A percentile compares a stretch with the other conserved stretches of the same genome.
These are phyloP conservation scores for Exserohilum rostratum DNA, from an alignment of 2,329 filamentous ascomycete genomes.

Conservation along the genomic window DNA sequence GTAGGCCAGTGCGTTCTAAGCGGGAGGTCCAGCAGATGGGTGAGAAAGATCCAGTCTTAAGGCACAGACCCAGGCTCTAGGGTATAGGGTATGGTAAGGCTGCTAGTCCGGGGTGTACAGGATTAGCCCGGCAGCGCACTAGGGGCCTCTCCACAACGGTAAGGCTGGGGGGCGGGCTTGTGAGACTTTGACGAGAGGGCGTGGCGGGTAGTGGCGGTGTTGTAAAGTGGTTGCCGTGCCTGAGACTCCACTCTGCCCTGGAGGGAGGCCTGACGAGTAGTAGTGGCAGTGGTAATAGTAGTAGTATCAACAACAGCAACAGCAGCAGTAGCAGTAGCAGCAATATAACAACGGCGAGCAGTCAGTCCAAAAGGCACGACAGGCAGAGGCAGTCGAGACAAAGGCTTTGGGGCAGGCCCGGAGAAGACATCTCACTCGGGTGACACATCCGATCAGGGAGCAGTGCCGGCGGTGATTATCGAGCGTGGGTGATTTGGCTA, in stretches of 20 bases:
- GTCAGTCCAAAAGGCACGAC: background rate
- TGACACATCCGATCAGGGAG: slow-evolving; percentile 22
- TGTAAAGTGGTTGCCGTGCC: slow-evolving; percentile 41
- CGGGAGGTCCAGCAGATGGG: slow-evolving; percentile 31
- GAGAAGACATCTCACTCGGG: slow-evolving; percentile 31
- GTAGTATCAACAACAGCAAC: too few relatives aligned
- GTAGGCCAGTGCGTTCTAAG: slow-evolving; percentile 39
- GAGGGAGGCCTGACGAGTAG: slow-evolving; percentile 34
- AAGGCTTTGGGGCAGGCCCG: slow-evolving; percentile 30
- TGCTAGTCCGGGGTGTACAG: slow-evolving; percentile 40
- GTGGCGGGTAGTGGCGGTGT: slow-evolving; percentile 48
- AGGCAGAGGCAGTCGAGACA: slow-evolving; percentile 18
- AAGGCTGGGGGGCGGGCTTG: slow-evolving; percentile 47
- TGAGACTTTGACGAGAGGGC: slow-evolving; percentile 31
- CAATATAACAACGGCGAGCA: background rate
- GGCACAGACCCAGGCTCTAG: slow-evolving; percentile 36
- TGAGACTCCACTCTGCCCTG: slow-evolving; percentile 38
- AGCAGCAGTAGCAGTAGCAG: too few relatives aligned
- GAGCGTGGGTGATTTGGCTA: slow-evolving; percentile 31
- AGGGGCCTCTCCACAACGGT: slow-evolving; percentile 39
- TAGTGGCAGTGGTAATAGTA: slow-evolving; percentile 17
- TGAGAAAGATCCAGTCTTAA: slow-evolving; percentile 40
- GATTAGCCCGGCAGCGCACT: slow-evolving; percentile 40
- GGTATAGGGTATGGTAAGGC: slow-evolving; percentile 37
- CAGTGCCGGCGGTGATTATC: slow-evolving; percentile 24